phyloP scores from a whole-genome alignment of 1,284 basidiomycete genomes.

The Vanrija sp. region DNA sequence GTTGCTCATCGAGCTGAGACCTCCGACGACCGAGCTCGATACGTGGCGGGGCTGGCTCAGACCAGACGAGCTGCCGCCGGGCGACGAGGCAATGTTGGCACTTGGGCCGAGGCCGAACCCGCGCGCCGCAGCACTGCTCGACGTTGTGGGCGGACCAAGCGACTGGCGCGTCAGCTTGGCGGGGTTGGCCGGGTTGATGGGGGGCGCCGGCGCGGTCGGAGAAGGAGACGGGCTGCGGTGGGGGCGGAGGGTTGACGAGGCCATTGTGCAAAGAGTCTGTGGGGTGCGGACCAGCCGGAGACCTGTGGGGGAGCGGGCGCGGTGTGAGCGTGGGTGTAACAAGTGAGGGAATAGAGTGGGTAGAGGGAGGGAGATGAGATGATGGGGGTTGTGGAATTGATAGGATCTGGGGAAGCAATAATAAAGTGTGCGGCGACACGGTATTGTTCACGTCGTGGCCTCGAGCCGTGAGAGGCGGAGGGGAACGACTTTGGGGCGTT shows the following conservation, averaged over 20 bases:
- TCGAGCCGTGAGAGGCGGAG: too few species aligned
- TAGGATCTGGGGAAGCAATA: too few species aligned
- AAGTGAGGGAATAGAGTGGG: neutral
- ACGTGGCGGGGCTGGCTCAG: conserved; percentile 39
- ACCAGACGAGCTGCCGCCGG: conserved; percentile 1
- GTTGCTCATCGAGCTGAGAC: conserved; percentile 15
- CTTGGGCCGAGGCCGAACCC: conserved; percentile 40
- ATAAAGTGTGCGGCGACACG: too few species aligned
- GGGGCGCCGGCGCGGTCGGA: conserved; percentile 25
- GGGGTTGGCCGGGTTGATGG: conserved; percentile 35
- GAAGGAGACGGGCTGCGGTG: conserved; percentile 46
- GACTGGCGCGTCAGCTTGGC: conserved; percentile 47
- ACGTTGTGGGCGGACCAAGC: conserved; percentile 42
- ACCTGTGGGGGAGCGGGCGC: neutral
- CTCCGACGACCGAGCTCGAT: conserved; percentile 34
- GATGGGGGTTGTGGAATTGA: neutral
- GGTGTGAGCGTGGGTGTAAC: neutral
- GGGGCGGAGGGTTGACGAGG: conserved; percentile 44
- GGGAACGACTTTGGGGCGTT: too few species aligned
- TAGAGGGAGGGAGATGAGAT: neutral
- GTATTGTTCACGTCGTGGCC: too few species aligned
- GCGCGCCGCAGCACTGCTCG: conserved; percentile 24
- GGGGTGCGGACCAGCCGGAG: conserved; percentile 6
- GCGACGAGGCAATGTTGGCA: conserved; percentile 22
- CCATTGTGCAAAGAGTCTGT: conserved; percentile 22